Percentiles rank a stretch among this genome's conserved stretches.
These are phyloP conservation scores for Boletales sp. DNA, from an alignment of 768 basidiomycete genomes.

Conservation along the genomic window DNA sequence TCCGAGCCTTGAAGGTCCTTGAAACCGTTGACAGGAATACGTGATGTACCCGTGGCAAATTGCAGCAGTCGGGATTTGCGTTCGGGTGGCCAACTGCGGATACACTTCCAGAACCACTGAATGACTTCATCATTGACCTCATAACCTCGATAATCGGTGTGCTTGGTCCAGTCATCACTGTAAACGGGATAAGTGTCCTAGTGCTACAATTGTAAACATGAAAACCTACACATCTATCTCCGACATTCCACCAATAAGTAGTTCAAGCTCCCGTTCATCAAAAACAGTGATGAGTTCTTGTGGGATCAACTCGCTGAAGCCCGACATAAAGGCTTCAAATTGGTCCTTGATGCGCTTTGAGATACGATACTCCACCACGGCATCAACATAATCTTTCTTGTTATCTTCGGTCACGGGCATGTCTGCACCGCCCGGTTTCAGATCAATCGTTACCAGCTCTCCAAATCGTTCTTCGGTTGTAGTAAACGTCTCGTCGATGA, in stretches of 20 bases:
- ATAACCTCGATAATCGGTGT: slow-evolving; percentile 97
- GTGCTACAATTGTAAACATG: not conserved
- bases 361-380: slow-evolving; percentile 95
- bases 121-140: slow-evolving; percentile 95
- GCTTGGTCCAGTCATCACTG: slow-evolving; percentile 98
- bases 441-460: slow-evolving; percentile 94
- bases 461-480: slow-evolving; percentile 98
- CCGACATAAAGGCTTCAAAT: slow-evolving; percentile 99
- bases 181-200: not conserved
- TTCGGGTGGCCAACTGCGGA: slow-evolving; percentile 96
- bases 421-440: slow-evolving; percentile 85
- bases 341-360: slow-evolving; percentile 97
- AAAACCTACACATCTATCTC: slow-evolving; percentile 92
- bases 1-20: slow-evolving; percentile 98
- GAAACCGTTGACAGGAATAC: slow-evolving; percentile 98
- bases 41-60: slow-evolving; percentile 95
- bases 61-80: slow-evolving; percentile 94
- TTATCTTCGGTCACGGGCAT: slow-evolving; percentile 92
- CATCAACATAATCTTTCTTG: slow-evolving; percentile 98
- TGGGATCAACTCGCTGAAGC: slow-evolving; percentile 98
- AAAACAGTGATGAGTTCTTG: slow-evolving; percentile 98
- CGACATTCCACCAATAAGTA: slow-evolving; percentile 98
- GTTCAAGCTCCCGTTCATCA: slow-evolving; percentile 95
- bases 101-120: slow-evolving; percentile 99
- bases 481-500: slow-evolving; percentile 97